Base-by-base conservation (phyloP, 768 basidiomycete genomes). In the Neoboletus magnificus region DNA sequence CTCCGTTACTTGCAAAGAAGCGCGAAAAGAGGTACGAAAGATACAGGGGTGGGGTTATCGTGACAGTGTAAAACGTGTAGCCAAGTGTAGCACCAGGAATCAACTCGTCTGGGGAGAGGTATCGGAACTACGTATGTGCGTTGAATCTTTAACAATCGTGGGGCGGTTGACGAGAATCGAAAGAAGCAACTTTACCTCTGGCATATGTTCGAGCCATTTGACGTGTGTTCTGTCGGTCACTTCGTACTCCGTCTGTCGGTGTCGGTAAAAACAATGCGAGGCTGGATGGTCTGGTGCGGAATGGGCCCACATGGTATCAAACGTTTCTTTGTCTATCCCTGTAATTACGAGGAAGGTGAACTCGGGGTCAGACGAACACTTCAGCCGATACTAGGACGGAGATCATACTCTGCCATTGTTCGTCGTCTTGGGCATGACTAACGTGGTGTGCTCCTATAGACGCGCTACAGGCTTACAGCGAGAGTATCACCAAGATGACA, bases 381-480 rank as follows among this genome's bases (percentile, higher is more conserved):
- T 15, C 41, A 15, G 22, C 16, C 41, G 15, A 42, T 8, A 23
- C 4, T 15, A n/a, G 43, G 16, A 12, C 8, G 6, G 15, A 30
- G 29, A 29, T 25, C 48, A 76, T 52, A 87, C 87, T 73, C 61
- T 80, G 79, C 60, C 83, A 78, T 18, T 71, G 71, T 2, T 69
- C 71, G 52, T 85, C 79, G 5, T 77, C 73, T 27, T 44, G 25
- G 4, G 78, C 77, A 39, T 78, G 77, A 53, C 79, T 82, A 40
- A 89, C 82, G 76, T 88, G 85, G 57, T 91, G 85, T 12, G 87
- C 89, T 88, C 89, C 89, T 91, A 51, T 23, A 22, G 6, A 42
- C n/a, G 54, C 1, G 27, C n/a, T n/a, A n/a, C n/a, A n/a, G n/a
- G n/a, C n/a, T 50, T 8, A 33, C 33, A 15, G 20, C 7, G 29